Conservation (phyloP, 1,284 basidiomycete species). For the Phylloporus sp. region DNA sequence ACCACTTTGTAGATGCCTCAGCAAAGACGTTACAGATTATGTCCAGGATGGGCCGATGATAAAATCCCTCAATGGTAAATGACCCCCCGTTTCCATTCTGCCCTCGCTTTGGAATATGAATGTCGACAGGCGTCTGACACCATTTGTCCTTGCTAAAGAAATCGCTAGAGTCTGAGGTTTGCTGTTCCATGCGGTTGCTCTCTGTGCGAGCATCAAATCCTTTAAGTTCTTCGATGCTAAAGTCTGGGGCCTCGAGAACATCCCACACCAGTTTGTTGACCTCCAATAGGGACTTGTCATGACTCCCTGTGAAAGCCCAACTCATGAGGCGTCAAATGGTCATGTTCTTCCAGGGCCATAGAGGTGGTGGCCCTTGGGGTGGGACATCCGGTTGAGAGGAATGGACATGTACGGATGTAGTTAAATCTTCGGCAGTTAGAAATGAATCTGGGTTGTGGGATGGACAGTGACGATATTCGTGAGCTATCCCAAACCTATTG, state of each 20-base stretch:
- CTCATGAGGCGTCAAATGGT: background rate
- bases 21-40: background rate
- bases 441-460: background rate
- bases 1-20: background rate
- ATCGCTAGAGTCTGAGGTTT: too few species aligned
- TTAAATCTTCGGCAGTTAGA: too few species aligned
- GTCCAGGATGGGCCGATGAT: background rate
- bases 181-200: background rate
- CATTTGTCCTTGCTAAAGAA: background rate
- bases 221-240: background rate
- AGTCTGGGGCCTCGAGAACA: background rate
- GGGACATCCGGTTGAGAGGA: too few species aligned
- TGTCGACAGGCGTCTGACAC: background rate
- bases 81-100: too few species aligned
- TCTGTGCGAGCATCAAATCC: background rate
- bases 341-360: background rate
- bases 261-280: background rate
- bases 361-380: background rate
- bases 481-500: background rate
- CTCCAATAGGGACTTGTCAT: background rate
- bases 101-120: background rate
- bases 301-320: background rate
- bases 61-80: background rate
- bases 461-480: background rate
- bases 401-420: too few species aligned